These are phyloP conservation scores for Lachnellula cervina DNA, from an alignment of 2,329 filamentous ascomycete species.

Conservation along the genomic window DNA sequence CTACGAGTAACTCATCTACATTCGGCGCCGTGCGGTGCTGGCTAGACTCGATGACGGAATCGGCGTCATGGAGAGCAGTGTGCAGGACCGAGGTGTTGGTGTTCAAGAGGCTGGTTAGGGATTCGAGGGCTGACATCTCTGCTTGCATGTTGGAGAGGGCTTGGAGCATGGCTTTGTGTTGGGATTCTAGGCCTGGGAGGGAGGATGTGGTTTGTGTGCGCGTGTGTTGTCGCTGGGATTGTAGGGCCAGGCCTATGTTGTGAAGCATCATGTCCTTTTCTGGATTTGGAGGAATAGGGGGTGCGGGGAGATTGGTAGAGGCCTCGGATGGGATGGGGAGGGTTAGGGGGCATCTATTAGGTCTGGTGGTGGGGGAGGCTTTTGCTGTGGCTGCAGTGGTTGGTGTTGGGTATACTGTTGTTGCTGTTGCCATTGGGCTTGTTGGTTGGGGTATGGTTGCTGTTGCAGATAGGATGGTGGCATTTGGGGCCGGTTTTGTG, in stretches of 20 bases:
- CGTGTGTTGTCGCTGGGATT: slow-evolving; percentile 62
- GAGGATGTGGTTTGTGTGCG: slow-evolving; percentile 69
- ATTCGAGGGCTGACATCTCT: slow-evolving; percentile 67
- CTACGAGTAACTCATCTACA: slow-evolving; percentile 89
- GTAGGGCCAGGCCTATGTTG: slow-evolving; percentile 67
- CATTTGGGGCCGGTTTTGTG: slow-evolving; percentile 13
- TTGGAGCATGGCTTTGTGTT: slow-evolving; percentile 69
- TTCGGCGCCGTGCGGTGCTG: slow-evolving; percentile 63
- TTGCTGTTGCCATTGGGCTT: slow-evolving; percentile 25
- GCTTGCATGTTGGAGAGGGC: slow-evolving; percentile 66
- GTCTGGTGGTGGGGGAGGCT: slow-evolving; percentile 39
- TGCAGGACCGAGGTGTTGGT: slow-evolving; percentile 76
- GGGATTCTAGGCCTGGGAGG: slow-evolving; percentile 70
- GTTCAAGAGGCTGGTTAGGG: slow-evolving; percentile 65
- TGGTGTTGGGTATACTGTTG: slow-evolving; percentile 28
- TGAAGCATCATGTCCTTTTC: slow-evolving; percentile 85
- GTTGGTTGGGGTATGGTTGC: slow-evolving; percentile 19
- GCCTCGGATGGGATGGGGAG: slow-evolving; percentile 43
- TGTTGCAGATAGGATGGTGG: slow-evolving; percentile 21
- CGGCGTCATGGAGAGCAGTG: slow-evolving; percentile 71
- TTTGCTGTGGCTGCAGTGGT: slow-evolving; percentile 34
- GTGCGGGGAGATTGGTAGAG: slow-evolving; percentile 53
- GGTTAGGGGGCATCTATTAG: slow-evolving; percentile 50
- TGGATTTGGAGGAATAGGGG: slow-evolving; percentile 90
- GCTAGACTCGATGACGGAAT: slow-evolving; percentile 70